A percentile compares a stretch with the other conserved stretches of the same genome.
phyloP scores from a whole-genome alignment of 768 basidiomycete species.

The Exsudoporus frostii region DNA sequence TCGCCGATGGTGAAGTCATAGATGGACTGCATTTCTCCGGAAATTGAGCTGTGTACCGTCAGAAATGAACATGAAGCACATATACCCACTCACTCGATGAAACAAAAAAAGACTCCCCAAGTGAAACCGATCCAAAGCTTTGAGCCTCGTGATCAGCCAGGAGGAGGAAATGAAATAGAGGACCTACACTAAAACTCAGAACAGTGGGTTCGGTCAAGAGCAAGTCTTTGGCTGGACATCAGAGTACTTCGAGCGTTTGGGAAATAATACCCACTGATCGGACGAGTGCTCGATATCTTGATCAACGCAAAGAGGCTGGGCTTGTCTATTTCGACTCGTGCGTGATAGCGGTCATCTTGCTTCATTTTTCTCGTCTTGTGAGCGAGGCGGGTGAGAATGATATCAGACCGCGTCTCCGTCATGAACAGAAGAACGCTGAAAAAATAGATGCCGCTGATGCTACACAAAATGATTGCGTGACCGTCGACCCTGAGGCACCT shows the following conservation, averaged over 20 bases:
- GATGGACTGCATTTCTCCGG: constrained; percentile 51
- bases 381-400: constrained; percentile 67
- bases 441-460: constrained; percentile 51
- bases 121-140: constrained; percentile 72
- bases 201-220: constrained; percentile 62
- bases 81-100: constrained; percentile 50
- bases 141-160: background rate
- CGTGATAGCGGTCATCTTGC: constrained; percentile 59
- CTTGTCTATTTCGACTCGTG: constrained; percentile 62
- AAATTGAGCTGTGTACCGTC: constrained; percentile 44
- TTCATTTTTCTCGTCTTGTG: constrained; percentile 60
- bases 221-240: constrained; percentile 13
- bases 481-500: background rate
- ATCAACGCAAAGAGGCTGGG: constrained; percentile 56
- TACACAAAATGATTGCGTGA: constrained; percentile 22
- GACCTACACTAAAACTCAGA: constrained; percentile 61
- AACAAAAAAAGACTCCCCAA: constrained; percentile 73
- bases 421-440: constrained; percentile 52
- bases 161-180: constrained; percentile 1
- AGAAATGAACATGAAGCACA: background rate
- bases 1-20: constrained; percentile 60
- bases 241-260: background rate
- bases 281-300: constrained; percentile 66
- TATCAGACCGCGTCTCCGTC: constrained; percentile 69
- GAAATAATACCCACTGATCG: constrained; percentile 56